These are phyloP conservation scores for Violaceomyces palustris DNA, from an alignment of 1,284 basidiomycete species.

Conservation along the genomic window DNA sequence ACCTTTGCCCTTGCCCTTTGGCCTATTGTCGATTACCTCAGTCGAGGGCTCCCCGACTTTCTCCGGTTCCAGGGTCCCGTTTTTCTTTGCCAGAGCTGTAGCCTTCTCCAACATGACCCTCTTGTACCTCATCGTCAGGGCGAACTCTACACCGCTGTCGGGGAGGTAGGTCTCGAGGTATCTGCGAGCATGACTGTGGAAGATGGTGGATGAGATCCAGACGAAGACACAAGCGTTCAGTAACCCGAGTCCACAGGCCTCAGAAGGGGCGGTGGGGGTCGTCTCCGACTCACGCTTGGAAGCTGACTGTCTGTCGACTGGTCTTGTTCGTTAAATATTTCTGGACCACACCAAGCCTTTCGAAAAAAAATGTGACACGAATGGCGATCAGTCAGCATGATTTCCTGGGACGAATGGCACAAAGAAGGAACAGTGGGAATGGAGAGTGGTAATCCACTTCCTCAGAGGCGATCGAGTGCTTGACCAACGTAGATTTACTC, in stretches of 20 bases:
- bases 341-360: conserved; percentile 37
- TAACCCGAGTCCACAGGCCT: too few species aligned
- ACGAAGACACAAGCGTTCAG: background rate
- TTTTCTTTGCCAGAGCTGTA: conserved; percentile 4
- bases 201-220: background rate
- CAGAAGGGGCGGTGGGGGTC: too few species aligned
- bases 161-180: conserved; percentile 51
- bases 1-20: conserved; percentile 12
- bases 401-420: too few species aligned
- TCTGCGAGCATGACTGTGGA: conserved; percentile 35
- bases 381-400: background rate
- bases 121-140: conserved; percentile 45
- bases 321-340: conserved; percentile 41
- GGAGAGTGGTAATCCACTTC: too few species aligned
- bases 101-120: conserved; percentile 31
- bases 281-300: too few species aligned
- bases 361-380: background rate
- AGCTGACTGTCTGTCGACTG: conserved; percentile 30
- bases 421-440: too few species aligned
- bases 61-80: too few species aligned
- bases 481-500: too few species aligned
- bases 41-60: too few species aligned
- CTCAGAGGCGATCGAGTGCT: too few species aligned
- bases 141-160: conserved; percentile 49
- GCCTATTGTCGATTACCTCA: conserved; percentile 11